Evolutionary conservation across 371 early-diverging fungal species (phyloP).

Genomic region (Parasitella parasitica): DNA sequence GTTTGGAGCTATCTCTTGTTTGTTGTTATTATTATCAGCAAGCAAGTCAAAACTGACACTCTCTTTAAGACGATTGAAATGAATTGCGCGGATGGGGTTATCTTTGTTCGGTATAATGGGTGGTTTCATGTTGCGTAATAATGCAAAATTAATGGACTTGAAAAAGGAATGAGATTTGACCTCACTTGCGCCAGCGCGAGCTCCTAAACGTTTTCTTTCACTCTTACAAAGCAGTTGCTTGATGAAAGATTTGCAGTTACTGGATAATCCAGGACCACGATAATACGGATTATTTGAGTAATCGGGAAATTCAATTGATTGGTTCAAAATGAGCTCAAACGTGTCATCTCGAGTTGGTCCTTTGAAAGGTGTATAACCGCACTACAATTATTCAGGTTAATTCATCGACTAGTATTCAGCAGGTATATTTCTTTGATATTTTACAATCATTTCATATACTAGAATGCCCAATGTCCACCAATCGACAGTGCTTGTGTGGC

Average conservation of each 20-base stretch:
- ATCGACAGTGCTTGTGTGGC: conserved; percentile 89
- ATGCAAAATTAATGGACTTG: conserved; percentile 88
- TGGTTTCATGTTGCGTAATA: conserved; percentile 82
- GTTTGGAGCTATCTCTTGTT: background rate
- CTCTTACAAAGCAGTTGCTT: conserved; percentile 82
- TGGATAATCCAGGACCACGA: conserved; percentile 26
- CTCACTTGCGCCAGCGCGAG: conserved; percentile 89
- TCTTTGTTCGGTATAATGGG: conserved; percentile 82
- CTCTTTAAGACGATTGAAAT: conserved; percentile 65
- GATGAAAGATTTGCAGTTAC: conserved; percentile 74
- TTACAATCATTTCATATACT: conserved; percentile 91
- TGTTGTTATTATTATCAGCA: conserved; percentile 2
- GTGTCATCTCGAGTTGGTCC: conserved; percentile 84
- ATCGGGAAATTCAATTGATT: conserved; percentile 72
- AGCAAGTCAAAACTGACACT: conserved; percentile 57
- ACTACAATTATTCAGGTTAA: conserved; percentile 27
- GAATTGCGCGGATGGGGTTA: conserved; percentile 54
- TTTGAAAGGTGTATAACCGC: conserved; percentile 92
- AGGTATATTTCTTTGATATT: background rate
- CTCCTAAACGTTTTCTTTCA: conserved; percentile 83
- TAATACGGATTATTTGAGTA: conserved; percentile 25
- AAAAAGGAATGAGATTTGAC: conserved; percentile 95
- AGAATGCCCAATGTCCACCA: conserved; percentile 99
- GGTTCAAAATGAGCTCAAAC: conserved; percentile 75
- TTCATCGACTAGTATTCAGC: background rate